phyloP scores from a whole-genome alignment of 768 basidiomycete genomes.

The Rhodosporidiobolus sp. region DNA sequence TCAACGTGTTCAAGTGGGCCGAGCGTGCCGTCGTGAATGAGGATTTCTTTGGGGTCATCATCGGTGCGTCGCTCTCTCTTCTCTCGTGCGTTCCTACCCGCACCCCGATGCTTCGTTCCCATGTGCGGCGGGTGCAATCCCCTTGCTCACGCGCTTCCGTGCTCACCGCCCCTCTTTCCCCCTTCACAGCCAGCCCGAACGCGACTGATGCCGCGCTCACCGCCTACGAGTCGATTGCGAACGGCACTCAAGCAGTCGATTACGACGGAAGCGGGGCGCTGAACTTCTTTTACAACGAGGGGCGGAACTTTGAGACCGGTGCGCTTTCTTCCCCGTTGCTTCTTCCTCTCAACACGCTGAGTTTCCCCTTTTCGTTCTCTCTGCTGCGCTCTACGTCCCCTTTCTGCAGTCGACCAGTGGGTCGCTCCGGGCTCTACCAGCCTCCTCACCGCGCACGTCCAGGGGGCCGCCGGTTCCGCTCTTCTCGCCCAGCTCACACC shows the following conservation, averaged over 20 bases:
- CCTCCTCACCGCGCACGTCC: slow-evolving; percentile 9
- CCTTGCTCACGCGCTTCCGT: no score
- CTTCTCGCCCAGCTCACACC: slow-evolving; percentile 4
- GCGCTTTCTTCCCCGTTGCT: not conserved
- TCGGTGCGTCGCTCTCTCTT: slow-evolving; percentile 3
- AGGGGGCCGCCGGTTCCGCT: not conserved
- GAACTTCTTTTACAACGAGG: slow-evolving; percentile 11
- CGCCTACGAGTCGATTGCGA: slow-evolving; percentile 5
- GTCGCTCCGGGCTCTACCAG: slow-evolving; percentile 15
- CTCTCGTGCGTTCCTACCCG: no score
- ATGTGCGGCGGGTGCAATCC: no score
- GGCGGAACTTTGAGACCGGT: slow-evolving; percentile 25
- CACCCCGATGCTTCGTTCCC: no score
- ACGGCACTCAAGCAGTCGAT: not conserved
- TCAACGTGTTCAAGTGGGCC: slow-evolving; percentile 28
- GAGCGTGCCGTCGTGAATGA: not conserved
- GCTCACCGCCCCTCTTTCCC: no score
- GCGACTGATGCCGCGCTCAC: slow-evolving; percentile 8
- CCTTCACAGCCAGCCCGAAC: slow-evolving; percentile 21
- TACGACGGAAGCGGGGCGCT: slow-evolving; percentile 16
- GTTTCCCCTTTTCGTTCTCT: no score
- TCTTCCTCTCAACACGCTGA: not conserved
- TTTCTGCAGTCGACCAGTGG: slow-evolving; percentile 22
- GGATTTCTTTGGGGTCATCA: slow-evolving; percentile 30
- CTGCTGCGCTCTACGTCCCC: no score